Evolutionary conservation across 176 grass and related monocot genomes (phyloP), one percentile per base, ranked within the genome.

Genomic region (Tillandsia leiboldiana): DNA sequence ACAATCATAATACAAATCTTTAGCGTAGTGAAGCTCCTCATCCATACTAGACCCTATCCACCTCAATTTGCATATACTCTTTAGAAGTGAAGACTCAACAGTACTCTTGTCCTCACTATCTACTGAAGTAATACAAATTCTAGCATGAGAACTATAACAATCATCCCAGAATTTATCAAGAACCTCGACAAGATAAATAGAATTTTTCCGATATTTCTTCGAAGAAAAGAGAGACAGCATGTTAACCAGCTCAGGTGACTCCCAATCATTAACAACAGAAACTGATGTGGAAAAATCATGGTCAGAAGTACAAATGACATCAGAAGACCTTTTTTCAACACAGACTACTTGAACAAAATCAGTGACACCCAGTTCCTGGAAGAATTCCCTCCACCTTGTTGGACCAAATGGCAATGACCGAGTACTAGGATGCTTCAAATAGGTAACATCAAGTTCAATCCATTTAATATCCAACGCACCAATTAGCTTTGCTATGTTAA

Each of bases 91-190:
- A 10, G 93, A 97, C 24, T 88, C 54, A 69, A 77, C 56, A 72
- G 78, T 22, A 70, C 15, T 83, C 71, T 72, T 82, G 50, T 85
- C 71, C 67, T 68, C 84, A 66, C 51, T 62, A 57, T 74, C 50
- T 75, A 64, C 72, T 2, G 23, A 63, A 50, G 71, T 66, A 27
- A 67, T 51, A 57, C 64, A 62, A 56, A 51, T 70, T 27, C 47
- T 80, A 69, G 75, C 66, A 78, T 97, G 90, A 59, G 53, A 57
- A 72, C 82, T 85, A 72, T 92, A 97, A 85, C 63, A 67, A 71
- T 90, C 86, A 85, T 97, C 93, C 93, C 93, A 97, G 28, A 90
- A 78, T 70, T 73, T 90, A 77, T 97, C 82, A 74, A 97, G 83
- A 73, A 97, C 73, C 77, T 97, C 79, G 12, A 97, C 65, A 84